Evolutionary conservation across 1,139 yeast species (phyloP).

Genomic region (Nakaseomyces nivariensis): DNA sequence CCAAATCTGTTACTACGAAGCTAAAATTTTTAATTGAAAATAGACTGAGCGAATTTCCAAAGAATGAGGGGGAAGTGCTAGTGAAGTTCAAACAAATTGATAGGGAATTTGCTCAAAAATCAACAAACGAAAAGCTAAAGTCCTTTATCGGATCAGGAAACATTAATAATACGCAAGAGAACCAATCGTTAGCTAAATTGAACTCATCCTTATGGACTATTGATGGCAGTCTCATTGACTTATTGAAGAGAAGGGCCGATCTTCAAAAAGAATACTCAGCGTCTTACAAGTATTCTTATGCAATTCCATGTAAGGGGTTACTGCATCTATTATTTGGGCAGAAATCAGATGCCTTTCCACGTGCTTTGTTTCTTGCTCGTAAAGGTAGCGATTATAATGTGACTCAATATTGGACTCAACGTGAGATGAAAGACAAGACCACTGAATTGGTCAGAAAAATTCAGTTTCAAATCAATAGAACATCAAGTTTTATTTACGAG

Average conservation of each 20-base stretch:
- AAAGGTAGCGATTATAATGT: conserved; percentile 13
- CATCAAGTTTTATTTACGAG: conserved; percentile 21
- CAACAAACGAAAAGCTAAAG: conserved; percentile 3
- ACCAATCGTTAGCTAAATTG: conserved; percentile 3
- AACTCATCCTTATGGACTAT: conserved; percentile 12
- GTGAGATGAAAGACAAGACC: conserved; percentile 7
- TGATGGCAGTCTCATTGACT: conserved; percentile 11
- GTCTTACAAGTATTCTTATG: conserved; percentile 31
- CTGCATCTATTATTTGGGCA: conserved; percentile 81
- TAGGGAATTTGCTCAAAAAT: conserved; percentile 13
- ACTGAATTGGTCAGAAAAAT: conserved; percentile 15
- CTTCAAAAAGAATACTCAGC: conserved; percentile 27
- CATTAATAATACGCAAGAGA: neutral
- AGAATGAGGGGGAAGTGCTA: conserved; percentile 20
- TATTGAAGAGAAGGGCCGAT: conserved; percentile 14
- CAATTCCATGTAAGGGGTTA: conserved; percentile 67
- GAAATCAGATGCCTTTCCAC: conserved; percentile 38
- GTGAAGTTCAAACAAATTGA: conserved; percentile 17
- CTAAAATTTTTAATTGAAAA: conserved; percentile 48
- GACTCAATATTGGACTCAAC: conserved; percentile 14
- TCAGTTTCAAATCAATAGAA: conserved; percentile 23
- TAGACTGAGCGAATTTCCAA: conserved; percentile 38
- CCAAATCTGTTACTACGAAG: conserved; percentile 43
- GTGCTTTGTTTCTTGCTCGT: conserved; percentile 17
- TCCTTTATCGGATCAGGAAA: conserved; percentile 7